Evolutionary conservation across 257 asterid species (phyloP), one percentile per base, ranked within the genome.

Genomic region (Verbascum thapsus): DNA sequence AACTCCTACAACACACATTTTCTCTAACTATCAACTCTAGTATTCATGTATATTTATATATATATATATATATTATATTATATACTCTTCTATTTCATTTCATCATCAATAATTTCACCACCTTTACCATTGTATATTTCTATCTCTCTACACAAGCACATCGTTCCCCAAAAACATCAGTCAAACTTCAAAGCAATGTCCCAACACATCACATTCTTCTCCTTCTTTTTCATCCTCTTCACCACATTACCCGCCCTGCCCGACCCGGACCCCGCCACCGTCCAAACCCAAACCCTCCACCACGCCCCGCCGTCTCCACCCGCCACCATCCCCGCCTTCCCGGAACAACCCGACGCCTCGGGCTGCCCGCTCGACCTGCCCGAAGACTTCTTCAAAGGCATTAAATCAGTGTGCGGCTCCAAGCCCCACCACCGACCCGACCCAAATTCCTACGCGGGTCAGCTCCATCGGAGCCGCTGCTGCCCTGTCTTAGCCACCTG

Each of bases 261-360:
- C 61, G 78, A 85, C 71, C 98, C 91, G 5, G 87, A 68, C 69
- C 90, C 87, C 12, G 76, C 75, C 3, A n/a, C 84, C 0, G 55
- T 72, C 64, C 80, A 76, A 17, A 79, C 87, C 58, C 94, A 83
- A 47, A 78, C 81, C 23, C 78, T 78, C 37, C 62, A 70, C 45
- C 88, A 77, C 53, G 32, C 91, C 45, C 79, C n/a, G n/a, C n/a
- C n/a, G n/a, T n/a, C n/a, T n/a, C n/a, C 90, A 0, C 78, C 88
- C n/a, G 78, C 91, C 56, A 91, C 96, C 45, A 91, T 91, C 65
- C 95, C 96, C 30, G 98, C 98, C 53, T 91, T 91, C 80, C 96
- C 91, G n/a, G 96, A 86, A 69, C 96, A 91, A 74, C 83, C 95
- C 52, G 81, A 69, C 53, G 66, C 73, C 73, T 73, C 85, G 52